phyloP scores from a whole-genome alignment of 306 rosid species.

The Abrus pulchellus region DNA sequence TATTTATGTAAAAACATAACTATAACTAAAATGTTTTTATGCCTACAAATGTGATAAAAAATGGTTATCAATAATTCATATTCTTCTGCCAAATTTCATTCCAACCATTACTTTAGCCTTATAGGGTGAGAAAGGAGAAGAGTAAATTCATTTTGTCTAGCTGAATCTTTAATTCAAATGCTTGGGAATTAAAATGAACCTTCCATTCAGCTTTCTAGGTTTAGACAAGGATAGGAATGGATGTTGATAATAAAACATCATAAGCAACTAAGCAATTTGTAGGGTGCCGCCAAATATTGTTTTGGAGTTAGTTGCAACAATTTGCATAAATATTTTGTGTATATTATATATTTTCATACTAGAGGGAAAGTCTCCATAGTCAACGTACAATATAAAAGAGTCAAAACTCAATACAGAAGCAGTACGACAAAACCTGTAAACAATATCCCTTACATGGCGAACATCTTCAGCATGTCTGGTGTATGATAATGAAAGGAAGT shows the following conservation, averaged over 20 bases:
- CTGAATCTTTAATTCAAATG: conserved; percentile 12
- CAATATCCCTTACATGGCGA: conserved; percentile 69
- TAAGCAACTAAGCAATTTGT: not conserved
- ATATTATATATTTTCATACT: not conserved
- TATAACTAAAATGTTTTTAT: not conserved
- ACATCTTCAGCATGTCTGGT: conserved; percentile 85
- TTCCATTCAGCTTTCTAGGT: conserved; percentile 15
- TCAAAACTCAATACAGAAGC: not conserved
- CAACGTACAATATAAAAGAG: not conserved
- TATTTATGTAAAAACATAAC: not conserved
- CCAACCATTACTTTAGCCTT: not conserved
- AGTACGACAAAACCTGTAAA: conserved; percentile 11
- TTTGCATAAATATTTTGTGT: not conserved
- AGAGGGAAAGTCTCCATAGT: not conserved
- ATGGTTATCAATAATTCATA: not conserved
- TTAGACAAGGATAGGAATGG: conserved; percentile 23
- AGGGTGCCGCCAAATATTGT: not conserved
- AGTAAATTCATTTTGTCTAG: conserved; percentile 14
- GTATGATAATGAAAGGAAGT: conserved; percentile 73
- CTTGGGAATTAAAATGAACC: conserved; percentile 1
- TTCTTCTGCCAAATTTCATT: not conserved
- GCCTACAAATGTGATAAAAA: not conserved
- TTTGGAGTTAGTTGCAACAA: conserved; percentile 13
- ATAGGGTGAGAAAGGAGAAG: conserved; percentile 1
- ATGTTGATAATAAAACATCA: not conserved